Conservation (phyloP, 306 rosid genomes). For the Arachis hypogaea region DNA sequence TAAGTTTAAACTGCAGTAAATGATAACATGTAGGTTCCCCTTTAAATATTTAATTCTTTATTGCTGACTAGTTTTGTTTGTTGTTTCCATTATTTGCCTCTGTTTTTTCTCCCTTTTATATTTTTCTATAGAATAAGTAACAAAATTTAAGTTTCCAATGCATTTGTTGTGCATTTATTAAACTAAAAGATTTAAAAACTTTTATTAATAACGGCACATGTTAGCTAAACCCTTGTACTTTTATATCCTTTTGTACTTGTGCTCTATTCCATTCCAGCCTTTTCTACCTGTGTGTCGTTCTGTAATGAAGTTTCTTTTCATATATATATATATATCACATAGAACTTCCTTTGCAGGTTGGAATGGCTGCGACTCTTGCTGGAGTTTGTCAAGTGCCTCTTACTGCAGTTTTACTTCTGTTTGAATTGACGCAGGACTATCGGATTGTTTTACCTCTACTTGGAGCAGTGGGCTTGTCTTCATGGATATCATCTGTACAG, state of each 20-base stretch:
- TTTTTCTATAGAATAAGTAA: background rate
- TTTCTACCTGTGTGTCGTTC: background rate
- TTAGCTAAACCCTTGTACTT: background rate
- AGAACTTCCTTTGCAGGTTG: constrained; percentile 72
- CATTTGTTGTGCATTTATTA: too few relatives aligned
- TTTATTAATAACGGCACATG: too few relatives aligned
- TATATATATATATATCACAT: constrained; percentile 26
- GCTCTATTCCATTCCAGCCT: background rate
- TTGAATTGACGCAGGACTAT: constrained; percentile 95
- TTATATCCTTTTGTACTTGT: background rate
- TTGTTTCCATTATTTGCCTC: background rate
- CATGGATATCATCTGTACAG: constrained; percentile 87
- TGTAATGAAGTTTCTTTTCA: background rate
- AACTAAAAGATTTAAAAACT: too few relatives aligned
- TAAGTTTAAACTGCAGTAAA: background rate
- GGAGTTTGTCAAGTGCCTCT: constrained; percentile 99
- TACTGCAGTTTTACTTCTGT: constrained; percentile 86
- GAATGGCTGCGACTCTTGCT: constrained; percentile 98
- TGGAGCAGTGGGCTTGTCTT: constrained; percentile 95
- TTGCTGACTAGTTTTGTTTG: background rate
- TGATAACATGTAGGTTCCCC: background rate
- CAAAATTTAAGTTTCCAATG: too few relatives aligned
- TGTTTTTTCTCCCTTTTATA: background rate
- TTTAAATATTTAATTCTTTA: background rate
- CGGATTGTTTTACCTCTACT: constrained; percentile 90